Evolutionary conservation across 768 basidiomycete species (phyloP), one percentile per base, ranked within the genome.

Genomic region (Rhodotorula graminis): DNA sequence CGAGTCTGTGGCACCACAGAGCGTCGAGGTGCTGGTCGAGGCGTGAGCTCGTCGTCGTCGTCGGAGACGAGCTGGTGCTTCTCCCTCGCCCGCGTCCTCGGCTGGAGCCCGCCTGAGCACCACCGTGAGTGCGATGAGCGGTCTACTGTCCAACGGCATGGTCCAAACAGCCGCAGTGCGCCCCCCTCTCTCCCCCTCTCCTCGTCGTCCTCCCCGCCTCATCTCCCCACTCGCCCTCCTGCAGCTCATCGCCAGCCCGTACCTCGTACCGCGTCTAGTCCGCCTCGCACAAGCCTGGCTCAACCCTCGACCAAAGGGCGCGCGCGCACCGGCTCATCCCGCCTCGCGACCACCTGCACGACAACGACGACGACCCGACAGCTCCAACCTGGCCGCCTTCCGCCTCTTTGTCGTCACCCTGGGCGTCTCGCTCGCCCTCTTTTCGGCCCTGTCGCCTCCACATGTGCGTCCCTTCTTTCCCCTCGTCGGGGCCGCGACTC

Each of bases 361-460:
- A 2, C 56, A 11, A 10, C 58, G 56, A 0, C 23, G 14, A 15
- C 53, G 33, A 2, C 44, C 31, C 33, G 59, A 62, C 21, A 7
- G 50, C 8, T 33, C 46, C 19, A 57, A 42, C 7, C 37, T 60
- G 15, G 70, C 73, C 18, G 49, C 29, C 10, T 55, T 75, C 29
- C 33, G 73, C 2, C 61, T 75, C 12, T 68, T 75, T 37, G n/a
- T 75, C 60, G 29, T 69, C 16, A 40, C 64, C 6, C 44, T 75
- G 1, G 70, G 70, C 53, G 50, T 64, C 14, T 68, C 66, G 15
- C 52, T 72, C 21, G 29, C 57, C 4, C 40, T 72, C 55, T 68
- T 72, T n/a, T 55, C 71, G 10, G 66, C 66, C 0, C 21, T 72
- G 0, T 8, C 21, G 0, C 71, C 71, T 9, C 71, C 71, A 0